A percentile compares a stretch with the other conserved stretches of the same genome.
Conservation (phyloP, 805 yeast genomes). For the Wickerhamiella vanderwaltii region DNA sequence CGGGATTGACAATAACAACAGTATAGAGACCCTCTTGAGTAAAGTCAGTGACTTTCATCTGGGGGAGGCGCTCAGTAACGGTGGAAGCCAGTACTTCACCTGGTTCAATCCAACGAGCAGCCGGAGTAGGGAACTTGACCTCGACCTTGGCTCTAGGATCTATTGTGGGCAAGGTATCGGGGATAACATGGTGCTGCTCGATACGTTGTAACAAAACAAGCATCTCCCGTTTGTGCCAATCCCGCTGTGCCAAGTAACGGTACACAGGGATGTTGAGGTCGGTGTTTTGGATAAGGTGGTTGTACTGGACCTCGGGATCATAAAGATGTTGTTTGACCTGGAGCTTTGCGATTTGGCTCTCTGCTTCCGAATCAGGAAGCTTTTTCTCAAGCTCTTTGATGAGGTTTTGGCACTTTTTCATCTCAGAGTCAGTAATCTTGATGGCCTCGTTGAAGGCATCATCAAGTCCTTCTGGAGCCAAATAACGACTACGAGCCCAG, state of each 20-base stretch:
- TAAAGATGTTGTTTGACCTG: slow-evolving; percentile 50
- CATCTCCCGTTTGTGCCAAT: slow-evolving; percentile 60
- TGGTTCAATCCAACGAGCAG: slow-evolving; percentile 56
- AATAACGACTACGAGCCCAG: slow-evolving; percentile 34
- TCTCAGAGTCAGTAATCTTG: slow-evolving; percentile 39
- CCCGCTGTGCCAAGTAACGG: slow-evolving; percentile 50
- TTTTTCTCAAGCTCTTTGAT: slow-evolving; percentile 27
- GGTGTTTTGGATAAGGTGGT: slow-evolving; percentile 37
- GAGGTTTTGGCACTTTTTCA: slow-evolving; percentile 31
- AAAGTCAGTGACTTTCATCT: slow-evolving; percentile 61
- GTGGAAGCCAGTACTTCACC: slow-evolving; percentile 63
- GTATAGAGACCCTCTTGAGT: slow-evolving; percentile 55
- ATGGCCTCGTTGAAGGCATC: slow-evolving; percentile 64
- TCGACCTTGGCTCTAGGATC: slow-evolving; percentile 67
- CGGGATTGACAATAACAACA: slow-evolving; percentile 78
- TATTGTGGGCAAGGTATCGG: slow-evolving; percentile 87
- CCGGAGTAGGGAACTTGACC: slow-evolving; percentile 37
- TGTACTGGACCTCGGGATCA: slow-evolving; percentile 80
- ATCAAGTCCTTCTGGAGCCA: slow-evolving; percentile 55
- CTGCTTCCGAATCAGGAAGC: slow-evolving; percentile 14
- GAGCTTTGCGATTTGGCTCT: slow-evolving; percentile 24
- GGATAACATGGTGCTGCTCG: slow-evolving; percentile 73
- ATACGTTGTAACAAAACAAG: slow-evolving; percentile 85
- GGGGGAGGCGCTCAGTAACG: slow-evolving; percentile 67
- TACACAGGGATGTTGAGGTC: slow-evolving; percentile 73